Conservation (phyloP, 2,329 filamentous ascomycete species). For the Diplodia corticola region DNA sequence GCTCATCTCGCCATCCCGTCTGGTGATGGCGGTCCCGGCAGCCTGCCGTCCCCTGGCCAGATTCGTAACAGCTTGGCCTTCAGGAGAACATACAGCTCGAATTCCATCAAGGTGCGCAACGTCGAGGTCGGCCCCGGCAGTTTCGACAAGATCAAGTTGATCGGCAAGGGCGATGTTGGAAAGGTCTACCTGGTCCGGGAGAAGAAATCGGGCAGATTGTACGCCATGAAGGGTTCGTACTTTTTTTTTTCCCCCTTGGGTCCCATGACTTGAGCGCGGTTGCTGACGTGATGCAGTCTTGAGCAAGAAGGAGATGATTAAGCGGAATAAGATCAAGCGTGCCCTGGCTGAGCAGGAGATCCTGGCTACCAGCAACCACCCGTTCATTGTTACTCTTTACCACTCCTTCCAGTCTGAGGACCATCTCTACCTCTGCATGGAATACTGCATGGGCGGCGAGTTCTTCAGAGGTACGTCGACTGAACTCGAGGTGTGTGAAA, state of each 20-base stretch:
- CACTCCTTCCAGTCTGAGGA: slow-evolving; percentile 99
- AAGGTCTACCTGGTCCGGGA: slow-evolving; percentile 97
- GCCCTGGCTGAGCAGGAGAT: slow-evolving; percentile 98
- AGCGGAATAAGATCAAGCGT: slow-evolving; percentile 99
- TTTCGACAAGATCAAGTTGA: slow-evolving; percentile 99
- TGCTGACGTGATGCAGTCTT: slow-evolving; percentile 63
- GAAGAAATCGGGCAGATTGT: slow-evolving; percentile 93
- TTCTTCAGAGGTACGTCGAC: slow-evolving; percentile 74
- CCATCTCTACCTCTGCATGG: slow-evolving; percentile 99
- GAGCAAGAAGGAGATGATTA: slow-evolving; percentile 99
- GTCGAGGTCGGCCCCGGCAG: slow-evolving; percentile 94
- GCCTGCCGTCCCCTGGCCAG: slow-evolving; percentile 67
- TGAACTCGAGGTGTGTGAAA: slow-evolving; percentile 25
- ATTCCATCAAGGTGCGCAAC: slow-evolving; percentile 97
- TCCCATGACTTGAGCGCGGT: background rate
- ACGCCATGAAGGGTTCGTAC: slow-evolving; percentile 92
- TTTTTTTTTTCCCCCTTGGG: background rate
- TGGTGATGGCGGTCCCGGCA: slow-evolving; percentile 41
- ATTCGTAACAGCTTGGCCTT: slow-evolving; percentile 71
- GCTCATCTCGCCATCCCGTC: slow-evolving; percentile 39
- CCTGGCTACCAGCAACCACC: slow-evolving; percentile 95
- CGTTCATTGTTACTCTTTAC: slow-evolving; percentile 97
- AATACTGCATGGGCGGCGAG: slow-evolving; percentile 98
- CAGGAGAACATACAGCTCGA: slow-evolving; percentile 94
- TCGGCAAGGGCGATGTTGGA: slow-evolving; percentile 96